These are phyloP conservation scores for Eleusine indica DNA, from an alignment of 176 grass and related monocot genomes.

Conservation along the genomic window DNA sequence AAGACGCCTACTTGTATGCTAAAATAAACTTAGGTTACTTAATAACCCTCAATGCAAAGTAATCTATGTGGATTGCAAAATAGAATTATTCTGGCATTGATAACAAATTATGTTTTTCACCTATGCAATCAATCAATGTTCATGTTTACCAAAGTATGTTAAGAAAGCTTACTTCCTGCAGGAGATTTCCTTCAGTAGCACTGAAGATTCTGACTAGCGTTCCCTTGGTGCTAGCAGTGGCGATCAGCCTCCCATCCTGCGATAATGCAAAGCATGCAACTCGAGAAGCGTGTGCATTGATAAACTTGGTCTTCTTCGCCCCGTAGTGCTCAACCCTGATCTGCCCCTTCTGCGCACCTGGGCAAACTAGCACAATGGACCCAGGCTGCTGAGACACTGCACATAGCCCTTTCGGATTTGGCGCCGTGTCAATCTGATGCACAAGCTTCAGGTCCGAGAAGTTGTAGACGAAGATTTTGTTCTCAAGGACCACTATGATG, in stretches of 20 bases:
- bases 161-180: slow-evolving; percentile 79
- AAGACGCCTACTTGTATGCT: too few species aligned
- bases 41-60: neutral
- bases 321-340: slow-evolving; percentile 95
- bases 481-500: slow-evolving; percentile 81
- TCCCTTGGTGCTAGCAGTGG: slow-evolving; percentile 89
- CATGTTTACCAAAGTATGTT: neutral
- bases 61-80: neutral
- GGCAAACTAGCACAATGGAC: slow-evolving; percentile 85
- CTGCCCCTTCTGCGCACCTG: slow-evolving; percentile 84
- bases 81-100: neutral
- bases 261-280: slow-evolving; percentile 87
- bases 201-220: slow-evolving; percentile 91
- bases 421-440: slow-evolving; percentile 91
- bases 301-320: slow-evolving; percentile 81
- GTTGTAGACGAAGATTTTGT: slow-evolving; percentile 97
- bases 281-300: slow-evolving; percentile 88
- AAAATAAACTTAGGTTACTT: neutral
- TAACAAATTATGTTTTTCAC: neutral
- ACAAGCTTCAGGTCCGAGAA: slow-evolving; percentile 92
- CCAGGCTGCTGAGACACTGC: slow-evolving; percentile 93
- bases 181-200: slow-evolving; percentile 71
- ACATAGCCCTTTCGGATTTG: slow-evolving; percentile 83
- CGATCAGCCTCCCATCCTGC: slow-evolving; percentile 83
- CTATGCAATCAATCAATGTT: neutral